These are phyloP conservation scores for Myriosclerotinia duriaeana DNA, from an alignment of 2,329 filamentous ascomycete species.

Conservation along the genomic window DNA sequence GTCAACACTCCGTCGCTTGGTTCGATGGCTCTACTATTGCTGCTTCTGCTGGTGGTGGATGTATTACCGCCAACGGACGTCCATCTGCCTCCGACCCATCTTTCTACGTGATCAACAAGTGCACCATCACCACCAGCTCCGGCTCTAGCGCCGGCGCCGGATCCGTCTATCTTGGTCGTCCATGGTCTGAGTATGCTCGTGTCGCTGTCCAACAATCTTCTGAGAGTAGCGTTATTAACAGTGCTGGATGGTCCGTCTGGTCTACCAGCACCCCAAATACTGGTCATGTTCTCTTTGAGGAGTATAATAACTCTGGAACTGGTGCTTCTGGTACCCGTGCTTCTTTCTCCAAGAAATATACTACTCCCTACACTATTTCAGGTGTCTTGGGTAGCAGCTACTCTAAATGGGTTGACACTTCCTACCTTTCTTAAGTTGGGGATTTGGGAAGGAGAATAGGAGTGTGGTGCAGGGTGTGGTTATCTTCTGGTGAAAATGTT, in stretches of 20 bases:
- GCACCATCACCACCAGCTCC: slow-evolving; percentile 46
- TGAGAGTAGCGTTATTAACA: slow-evolving; percentile 52
- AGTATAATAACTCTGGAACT: slow-evolving; percentile 53
- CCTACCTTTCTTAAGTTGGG: slow-evolving; percentile 41
- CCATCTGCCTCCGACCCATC: slow-evolving; percentile 43
- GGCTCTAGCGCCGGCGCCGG: slow-evolving; percentile 44
- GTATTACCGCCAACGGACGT: slow-evolving; percentile 46
- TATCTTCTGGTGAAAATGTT: background rate
- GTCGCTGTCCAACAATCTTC: slow-evolving; percentile 52
- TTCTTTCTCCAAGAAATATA: slow-evolving; percentile 47
- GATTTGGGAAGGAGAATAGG: background rate
- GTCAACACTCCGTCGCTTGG: slow-evolving; percentile 48
- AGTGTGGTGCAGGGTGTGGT: background rate
- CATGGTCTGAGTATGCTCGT: slow-evolving; percentile 52
- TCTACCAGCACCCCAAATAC: slow-evolving; percentile 45
- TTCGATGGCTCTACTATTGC: slow-evolving; percentile 48
- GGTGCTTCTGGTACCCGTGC: slow-evolving; percentile 52
- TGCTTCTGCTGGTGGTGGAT: slow-evolving; percentile 44
- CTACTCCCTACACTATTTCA: slow-evolving; percentile 45
- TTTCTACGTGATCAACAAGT: slow-evolving; percentile 53
- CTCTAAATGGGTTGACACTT: slow-evolving; percentile 46
- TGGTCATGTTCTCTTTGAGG: slow-evolving; percentile 50
- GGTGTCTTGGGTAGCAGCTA: slow-evolving; percentile 49
- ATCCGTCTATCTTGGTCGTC: slow-evolving; percentile 52
- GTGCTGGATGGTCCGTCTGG: slow-evolving; percentile 54